These are phyloP conservation scores for Porogramme epimiltina DNA, from an alignment of 1,284 basidiomycete species.

Conservation along the genomic window DNA sequence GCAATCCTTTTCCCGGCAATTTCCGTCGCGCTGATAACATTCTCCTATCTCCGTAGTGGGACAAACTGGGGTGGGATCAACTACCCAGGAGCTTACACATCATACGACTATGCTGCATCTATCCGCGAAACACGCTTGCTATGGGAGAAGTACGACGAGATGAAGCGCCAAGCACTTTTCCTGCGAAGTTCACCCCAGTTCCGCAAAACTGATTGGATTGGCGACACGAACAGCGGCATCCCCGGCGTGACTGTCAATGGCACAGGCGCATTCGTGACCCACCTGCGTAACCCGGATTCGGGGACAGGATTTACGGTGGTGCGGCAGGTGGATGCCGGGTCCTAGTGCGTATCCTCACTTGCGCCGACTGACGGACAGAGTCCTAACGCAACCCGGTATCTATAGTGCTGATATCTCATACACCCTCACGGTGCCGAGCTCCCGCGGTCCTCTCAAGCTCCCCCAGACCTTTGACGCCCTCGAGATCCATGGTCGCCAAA, in stretches of 20 bases:
- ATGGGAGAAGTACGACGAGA: slow-evolving; percentile 68
- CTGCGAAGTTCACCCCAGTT: slow-evolving; percentile 74
- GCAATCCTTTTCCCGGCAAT: neutral
- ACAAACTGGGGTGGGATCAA: slow-evolving; percentile 80
- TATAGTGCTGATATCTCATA: slow-evolving; percentile 51
- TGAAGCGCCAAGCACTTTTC: slow-evolving; percentile 77
- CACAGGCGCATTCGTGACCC: slow-evolving; percentile 52
- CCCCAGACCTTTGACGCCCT: slow-evolving; percentile 55
- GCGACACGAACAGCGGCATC: slow-evolving; percentile 52
- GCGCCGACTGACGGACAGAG: slow-evolving; percentile 51
- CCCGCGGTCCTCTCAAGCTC: slow-evolving; percentile 50
- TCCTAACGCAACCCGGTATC: neutral
- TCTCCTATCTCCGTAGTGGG: slow-evolving; percentile 45
- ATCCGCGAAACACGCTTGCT: slow-evolving; percentile 70
- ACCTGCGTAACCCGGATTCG: slow-evolving; percentile 69
- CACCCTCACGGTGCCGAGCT: slow-evolving; percentile 57
- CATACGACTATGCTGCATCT: slow-evolving; percentile 69
- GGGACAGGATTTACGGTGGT: slow-evolving; percentile 68
- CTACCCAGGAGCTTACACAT: slow-evolving; percentile 63
- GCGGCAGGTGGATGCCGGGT: slow-evolving; percentile 66
- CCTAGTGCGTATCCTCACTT: slow-evolving; percentile 64
- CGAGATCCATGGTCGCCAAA: slow-evolving; percentile 66
- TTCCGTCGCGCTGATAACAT: neutral
- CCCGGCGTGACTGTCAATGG: slow-evolving; percentile 48
- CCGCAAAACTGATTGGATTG: slow-evolving; percentile 75